Evolutionary conservation across 2,329 filamentous ascomycete genomes (phyloP).

Genomic region (Cytospora schulzeri): DNA sequence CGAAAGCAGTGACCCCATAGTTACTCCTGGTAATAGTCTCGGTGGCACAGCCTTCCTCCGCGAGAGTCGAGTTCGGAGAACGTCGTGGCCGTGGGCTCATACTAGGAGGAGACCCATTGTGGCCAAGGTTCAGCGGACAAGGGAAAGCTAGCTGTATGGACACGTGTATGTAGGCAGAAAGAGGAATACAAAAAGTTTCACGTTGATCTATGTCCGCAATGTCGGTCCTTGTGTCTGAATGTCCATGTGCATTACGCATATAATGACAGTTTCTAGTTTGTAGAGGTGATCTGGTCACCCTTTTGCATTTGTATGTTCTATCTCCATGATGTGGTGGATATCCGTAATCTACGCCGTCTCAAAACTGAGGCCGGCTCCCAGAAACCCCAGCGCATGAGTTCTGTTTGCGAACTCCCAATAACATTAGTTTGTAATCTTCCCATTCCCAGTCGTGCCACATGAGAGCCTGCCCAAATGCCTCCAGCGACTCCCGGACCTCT

Average conservation of each 20-base stretch:
- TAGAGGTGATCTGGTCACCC: background rate
- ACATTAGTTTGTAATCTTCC: background rate
- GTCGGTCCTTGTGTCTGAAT: background rate
- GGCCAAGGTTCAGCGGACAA: background rate
- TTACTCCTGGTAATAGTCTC: background rate
- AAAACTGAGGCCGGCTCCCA: background rate
- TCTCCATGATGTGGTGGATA: background rate
- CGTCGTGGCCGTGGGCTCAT: background rate
- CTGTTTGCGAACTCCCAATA: background rate
- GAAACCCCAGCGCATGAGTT: background rate
- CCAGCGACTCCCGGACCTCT: background rate
- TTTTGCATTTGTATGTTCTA: background rate
- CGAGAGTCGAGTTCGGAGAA: background rate
- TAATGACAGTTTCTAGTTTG: background rate
- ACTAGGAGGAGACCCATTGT: background rate
- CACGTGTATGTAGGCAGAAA: constrained; percentile 8
- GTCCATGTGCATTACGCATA: background rate
- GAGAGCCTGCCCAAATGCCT: background rate
- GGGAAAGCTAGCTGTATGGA: constrained; percentile 5
- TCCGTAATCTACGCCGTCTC: background rate
- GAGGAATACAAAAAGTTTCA: constrained; percentile 26
- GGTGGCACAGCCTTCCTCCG: background rate
- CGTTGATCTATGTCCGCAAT: background rate
- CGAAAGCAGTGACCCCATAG: background rate
- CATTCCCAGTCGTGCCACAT: background rate